Conservation (phyloP, 257 asterid species). For the Haberlea rhodopensis region DNA sequence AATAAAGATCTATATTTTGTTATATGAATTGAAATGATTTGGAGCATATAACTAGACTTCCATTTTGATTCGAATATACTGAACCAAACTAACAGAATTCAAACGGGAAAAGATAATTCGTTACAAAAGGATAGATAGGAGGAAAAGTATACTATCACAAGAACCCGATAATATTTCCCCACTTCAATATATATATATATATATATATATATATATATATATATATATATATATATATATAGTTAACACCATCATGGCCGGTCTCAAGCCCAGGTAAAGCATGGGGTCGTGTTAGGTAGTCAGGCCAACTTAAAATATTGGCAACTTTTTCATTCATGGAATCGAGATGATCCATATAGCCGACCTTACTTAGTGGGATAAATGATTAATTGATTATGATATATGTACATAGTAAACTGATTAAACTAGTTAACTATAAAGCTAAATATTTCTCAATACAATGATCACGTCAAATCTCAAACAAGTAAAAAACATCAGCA, state of each 20-base stretch:
- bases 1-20: too few relatives aligned
- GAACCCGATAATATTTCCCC: not conserved
- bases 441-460: not conserved
- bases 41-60: not conserved
- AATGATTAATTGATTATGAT: too few relatives aligned
- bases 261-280: too few relatives aligned
- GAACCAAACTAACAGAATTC: not conserved
- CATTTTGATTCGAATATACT: not conserved
- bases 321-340: too few relatives aligned
- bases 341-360: too few relatives aligned
- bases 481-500: not conserved
- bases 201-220: too few relatives aligned
- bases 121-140: not conserved
- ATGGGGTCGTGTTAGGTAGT: too few relatives aligned
- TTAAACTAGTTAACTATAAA: not conserved
- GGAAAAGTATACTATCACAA: not conserved
- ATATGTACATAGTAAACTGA: not conserved
- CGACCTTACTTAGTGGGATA: too few relatives aligned
- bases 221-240: too few relatives aligned
- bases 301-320: too few relatives aligned
- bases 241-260: too few relatives aligned
- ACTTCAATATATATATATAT: too few relatives aligned
- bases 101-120: not conserved
- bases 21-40: not conserved
- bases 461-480: slow-evolving; percentile 8